Conservation (phyloP, 140 eudicot genomes). For the Oenanthe javanica region DNA sequence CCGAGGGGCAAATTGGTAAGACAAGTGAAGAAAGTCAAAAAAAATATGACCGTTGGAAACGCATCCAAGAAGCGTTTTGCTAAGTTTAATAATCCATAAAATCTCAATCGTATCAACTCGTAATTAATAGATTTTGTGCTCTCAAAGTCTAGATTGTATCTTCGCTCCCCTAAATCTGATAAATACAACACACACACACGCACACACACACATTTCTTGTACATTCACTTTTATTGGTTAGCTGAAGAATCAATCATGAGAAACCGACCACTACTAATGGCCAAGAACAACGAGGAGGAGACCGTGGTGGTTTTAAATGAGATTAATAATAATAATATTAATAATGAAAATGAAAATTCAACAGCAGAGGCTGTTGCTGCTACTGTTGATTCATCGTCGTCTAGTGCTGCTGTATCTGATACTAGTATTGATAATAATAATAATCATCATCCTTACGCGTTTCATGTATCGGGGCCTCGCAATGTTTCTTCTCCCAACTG, state of each 20-base stretch:
- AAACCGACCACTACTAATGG: background rate
- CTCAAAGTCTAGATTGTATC: background rate
- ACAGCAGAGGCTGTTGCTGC: background rate
- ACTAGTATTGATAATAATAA: background rate
- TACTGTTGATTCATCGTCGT: background rate
- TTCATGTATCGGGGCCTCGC: slow-evolving; percentile 22
- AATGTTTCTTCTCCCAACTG: slow-evolving; percentile 81
- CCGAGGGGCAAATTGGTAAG: background rate
- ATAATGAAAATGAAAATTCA: background rate
- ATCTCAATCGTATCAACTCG: background rate
- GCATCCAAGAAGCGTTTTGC: background rate
- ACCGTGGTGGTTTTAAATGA: background rate
- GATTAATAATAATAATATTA: background rate
- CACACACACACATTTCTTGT: background rate
- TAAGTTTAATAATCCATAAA: background rate
- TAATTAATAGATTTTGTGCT: background rate
- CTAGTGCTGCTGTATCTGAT: background rate
- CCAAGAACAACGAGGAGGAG: background rate
- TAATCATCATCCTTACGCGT: background rate
- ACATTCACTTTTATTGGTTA: too few species aligned
- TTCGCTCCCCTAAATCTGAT: background rate
- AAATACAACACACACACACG: too few species aligned
- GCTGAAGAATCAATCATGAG: background rate
- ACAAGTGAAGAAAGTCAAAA: background rate
- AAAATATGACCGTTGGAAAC: slow-evolving; percentile 11